Evolutionary conservation across 805 yeast genomes (phyloP).

Genomic region (Lachancea meyersii): DNA sequence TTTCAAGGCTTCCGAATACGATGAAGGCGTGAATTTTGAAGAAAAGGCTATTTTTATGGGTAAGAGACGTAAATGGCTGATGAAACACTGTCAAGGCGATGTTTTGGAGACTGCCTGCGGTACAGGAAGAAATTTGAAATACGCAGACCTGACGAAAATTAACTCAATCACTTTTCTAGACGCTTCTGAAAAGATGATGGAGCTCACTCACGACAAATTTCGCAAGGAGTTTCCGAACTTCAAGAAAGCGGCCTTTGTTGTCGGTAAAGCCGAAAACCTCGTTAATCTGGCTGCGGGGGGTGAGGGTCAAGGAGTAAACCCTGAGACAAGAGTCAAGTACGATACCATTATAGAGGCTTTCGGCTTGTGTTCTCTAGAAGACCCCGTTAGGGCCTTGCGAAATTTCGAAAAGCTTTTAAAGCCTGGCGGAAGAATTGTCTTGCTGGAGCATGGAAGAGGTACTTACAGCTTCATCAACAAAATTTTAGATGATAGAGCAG

Average conservation of each 20-base stretch:
- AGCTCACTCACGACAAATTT: conserved; percentile 68
- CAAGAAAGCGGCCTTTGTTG: conserved; percentile 75
- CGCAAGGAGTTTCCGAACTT: conserved; percentile 58
- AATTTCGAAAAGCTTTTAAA: conserved; percentile 68
- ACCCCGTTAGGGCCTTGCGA: conserved; percentile 75
- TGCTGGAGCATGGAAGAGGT: conserved; percentile 91
- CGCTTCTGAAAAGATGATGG: conserved; percentile 81
- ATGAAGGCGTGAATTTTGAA: conserved; percentile 62
- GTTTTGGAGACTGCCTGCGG: conserved; percentile 94
- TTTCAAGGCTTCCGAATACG: conserved; percentile 71
- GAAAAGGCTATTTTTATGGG: conserved; percentile 42
- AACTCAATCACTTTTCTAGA: conserved; percentile 80
- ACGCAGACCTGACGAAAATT: conserved; percentile 52
- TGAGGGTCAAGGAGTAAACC: conserved; percentile 19
- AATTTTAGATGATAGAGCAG: conserved; percentile 76
- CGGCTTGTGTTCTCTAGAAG: conserved; percentile 93
- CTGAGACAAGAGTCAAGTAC: conserved; percentile 47
- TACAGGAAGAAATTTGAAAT: conserved; percentile 87
- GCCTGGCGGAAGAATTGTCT: conserved; percentile 83
- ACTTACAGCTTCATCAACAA: conserved; percentile 70
- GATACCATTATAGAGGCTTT: conserved; percentile 92
- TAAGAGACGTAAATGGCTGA: conserved; percentile 67
- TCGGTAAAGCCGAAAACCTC: conserved; percentile 83
- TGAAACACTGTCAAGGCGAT: conserved; percentile 77
- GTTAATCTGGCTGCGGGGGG: conserved; percentile 44